Percentiles rank a stretch among this genome's conserved stretches.
Evolutionary conservation across 768 basidiomycete species (phyloP).

Genomic region (Tricholoma terreum): DNA sequence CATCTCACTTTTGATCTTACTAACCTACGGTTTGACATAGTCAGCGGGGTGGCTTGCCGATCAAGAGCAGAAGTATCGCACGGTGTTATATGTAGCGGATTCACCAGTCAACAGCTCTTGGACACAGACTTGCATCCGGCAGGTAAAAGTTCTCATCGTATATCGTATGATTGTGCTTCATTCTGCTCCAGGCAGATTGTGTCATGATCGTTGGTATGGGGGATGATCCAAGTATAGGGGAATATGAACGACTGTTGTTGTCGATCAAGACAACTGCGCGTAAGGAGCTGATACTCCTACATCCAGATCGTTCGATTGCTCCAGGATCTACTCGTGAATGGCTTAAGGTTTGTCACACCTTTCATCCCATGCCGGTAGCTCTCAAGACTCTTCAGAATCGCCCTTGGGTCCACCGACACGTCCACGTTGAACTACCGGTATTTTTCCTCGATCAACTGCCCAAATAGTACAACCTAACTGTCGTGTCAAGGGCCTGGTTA

Average conservation of each 20-base stretch:
- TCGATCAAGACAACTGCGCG: constrained; percentile 98
- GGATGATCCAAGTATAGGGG: constrained; percentile 86
- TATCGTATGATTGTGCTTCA: constrained; percentile 1
- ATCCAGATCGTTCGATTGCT: constrained; percentile 83
- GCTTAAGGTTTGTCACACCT: constrained; percentile 65
- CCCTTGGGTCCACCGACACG: constrained; percentile 94
- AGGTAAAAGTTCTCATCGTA: constrained; percentile 49
- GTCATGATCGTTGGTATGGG: constrained; percentile 94
- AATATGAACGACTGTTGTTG: constrained; percentile 89
- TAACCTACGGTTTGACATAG: constrained; percentile 19
- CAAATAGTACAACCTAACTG: constrained; percentile 3
- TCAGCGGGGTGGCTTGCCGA: constrained; percentile 86
- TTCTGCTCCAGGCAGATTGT: constrained; percentile 68
- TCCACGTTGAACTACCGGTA: constrained; percentile 90
- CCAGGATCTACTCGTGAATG: constrained; percentile 94
- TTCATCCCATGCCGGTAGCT: constrained; percentile 1
- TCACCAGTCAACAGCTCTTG: constrained; percentile 93
- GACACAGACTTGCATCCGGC: constrained; percentile 97
- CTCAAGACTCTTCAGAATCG: constrained; percentile 57
- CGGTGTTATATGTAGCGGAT: constrained; percentile 94
- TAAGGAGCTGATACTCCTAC: constrained; percentile 92
- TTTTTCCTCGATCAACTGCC: constrained; percentile 17
- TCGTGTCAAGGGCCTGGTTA: constrained; percentile 60
- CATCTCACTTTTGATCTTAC: not conserved
- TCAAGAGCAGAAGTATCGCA: constrained; percentile 89